A percentile compares a stretch with the other conserved stretches of the same genome.
Conservation (phyloP, 1,139 yeast genomes). For the Nakaseomyces glabratus region DNA sequence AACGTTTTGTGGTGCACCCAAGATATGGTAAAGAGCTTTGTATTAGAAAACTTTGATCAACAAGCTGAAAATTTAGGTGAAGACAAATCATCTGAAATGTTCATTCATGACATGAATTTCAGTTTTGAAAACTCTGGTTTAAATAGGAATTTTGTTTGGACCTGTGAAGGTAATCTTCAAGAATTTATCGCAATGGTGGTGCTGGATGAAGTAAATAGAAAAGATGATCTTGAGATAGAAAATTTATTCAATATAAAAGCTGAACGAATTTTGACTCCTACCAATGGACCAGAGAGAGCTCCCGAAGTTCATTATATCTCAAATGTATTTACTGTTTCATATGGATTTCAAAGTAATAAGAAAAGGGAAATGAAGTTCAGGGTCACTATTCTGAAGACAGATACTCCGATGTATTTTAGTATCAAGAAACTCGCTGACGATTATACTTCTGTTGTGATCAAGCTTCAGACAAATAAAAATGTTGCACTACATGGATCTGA, state of each 20-base stretch:
- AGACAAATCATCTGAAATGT: constrained; percentile 2
- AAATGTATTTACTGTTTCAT: constrained; percentile 14
- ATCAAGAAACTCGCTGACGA: constrained; percentile 12
- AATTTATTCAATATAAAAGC: constrained; percentile 20
- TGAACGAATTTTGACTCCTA: constrained; percentile 8
- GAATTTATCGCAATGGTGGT: constrained; percentile 22
- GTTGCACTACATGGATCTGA: constrained; percentile 6
- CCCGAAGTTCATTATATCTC: constrained; percentile 21
- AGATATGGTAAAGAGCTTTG: constrained; percentile 22
- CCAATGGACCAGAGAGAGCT: constrained; percentile 7
- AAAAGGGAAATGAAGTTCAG: constrained; percentile 15
- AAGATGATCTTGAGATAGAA: constrained; percentile 21
- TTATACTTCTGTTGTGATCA: constrained; percentile 17
- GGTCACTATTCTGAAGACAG: constrained; percentile 17
- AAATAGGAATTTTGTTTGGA: constrained; percentile 26
- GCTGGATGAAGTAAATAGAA: constrained; percentile 19
- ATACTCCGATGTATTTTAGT: constrained; percentile 15
- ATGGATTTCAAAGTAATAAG: constrained; percentile 9
- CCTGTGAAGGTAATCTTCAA: constrained; percentile 22
- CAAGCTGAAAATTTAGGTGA: background rate
- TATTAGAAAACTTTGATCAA: constrained; percentile 14
- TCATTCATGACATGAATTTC: constrained; percentile 10
- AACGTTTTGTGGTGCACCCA: constrained; percentile 28
- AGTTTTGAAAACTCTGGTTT: constrained; percentile 27
- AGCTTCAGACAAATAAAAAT: constrained; percentile 13